Percentiles rank a stretch among this genome's conserved stretches.
phyloP scores from a whole-genome alignment of 805 yeast genomes.

The Kluyveromyces dobzhanskii region DNA sequence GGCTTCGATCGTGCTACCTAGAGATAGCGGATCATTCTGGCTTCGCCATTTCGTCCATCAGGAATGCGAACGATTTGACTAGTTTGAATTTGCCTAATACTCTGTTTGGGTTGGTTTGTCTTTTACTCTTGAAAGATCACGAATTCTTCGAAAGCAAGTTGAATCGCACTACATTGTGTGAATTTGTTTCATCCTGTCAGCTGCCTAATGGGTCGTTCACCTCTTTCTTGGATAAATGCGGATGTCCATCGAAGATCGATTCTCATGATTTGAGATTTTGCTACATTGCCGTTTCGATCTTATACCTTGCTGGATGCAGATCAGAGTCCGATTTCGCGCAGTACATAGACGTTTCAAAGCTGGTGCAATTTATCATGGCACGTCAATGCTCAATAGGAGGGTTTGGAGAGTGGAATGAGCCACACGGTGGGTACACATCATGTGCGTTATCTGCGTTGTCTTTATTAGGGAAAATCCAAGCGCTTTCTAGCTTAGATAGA shows the following conservation, averaged over 20 bases:
- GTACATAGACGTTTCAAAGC: conserved; percentile 36
- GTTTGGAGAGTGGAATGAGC: conserved; percentile 51
- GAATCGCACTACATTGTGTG: conserved; percentile 37
- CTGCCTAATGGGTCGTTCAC: conserved; percentile 48
- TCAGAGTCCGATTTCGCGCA: conserved; percentile 13
- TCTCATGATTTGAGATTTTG: conserved; percentile 68
- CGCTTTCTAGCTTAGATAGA: conserved; percentile 21
- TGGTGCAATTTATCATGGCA: conserved; percentile 33
- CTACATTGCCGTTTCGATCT: conserved; percentile 62
- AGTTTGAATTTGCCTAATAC: conserved; percentile 66
- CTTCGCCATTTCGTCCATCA: conserved; percentile 17
- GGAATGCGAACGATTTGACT: conserved; percentile 10
- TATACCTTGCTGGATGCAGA: conserved; percentile 38
- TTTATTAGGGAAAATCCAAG: conserved; percentile 30
- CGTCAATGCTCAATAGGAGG: conserved; percentile 59
- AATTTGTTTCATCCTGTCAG: conserved; percentile 56
- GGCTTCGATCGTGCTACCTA: conserved; percentile 27
- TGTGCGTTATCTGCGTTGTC: conserved; percentile 66
- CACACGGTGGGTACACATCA: conserved; percentile 82
- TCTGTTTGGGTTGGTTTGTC: conserved; percentile 54
- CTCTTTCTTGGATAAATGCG: conserved; percentile 30
- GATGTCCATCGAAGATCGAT: conserved; percentile 34
- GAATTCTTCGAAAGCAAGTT: conserved; percentile 31
- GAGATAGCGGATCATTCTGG: conserved; percentile 19
- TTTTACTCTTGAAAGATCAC: conserved; percentile 43